These are phyloP conservation scores for Geum urbanum DNA, from an alignment of 306 rosid species.

Conservation along the genomic window DNA sequence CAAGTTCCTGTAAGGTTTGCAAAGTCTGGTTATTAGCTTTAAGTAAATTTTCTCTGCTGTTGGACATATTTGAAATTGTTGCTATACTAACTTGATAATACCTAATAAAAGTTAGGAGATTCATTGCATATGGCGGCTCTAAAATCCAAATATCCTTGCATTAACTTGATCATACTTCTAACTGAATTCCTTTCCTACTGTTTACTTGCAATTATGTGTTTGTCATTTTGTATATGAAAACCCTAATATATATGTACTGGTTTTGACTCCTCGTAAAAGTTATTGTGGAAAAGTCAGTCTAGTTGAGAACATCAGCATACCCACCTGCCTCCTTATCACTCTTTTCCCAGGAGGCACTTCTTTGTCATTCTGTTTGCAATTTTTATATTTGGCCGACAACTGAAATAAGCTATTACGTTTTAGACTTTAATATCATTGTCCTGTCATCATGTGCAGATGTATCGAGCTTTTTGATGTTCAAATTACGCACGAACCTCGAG, in stretches of 20 bases:
- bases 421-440: conserved; percentile 5
- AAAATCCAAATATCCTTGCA: not conserved
- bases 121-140: not conserved
- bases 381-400: not conserved
- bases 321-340: not conserved
- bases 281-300: not conserved
- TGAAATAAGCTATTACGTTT: not conserved
- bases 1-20: not conserved
- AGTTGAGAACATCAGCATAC: not conserved
- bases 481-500: conserved; percentile 22
- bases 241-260: not conserved
- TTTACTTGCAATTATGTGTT: not conserved
- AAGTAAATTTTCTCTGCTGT: not conserved
- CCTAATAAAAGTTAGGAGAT: not conserved
- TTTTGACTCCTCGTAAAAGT: not conserved
- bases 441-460: conserved; percentile 36
- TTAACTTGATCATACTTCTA: not conserved
- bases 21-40: not conserved
- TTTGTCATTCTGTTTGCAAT: not conserved
- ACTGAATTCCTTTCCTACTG: not conserved
- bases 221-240: too few species aligned
- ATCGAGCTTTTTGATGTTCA: conserved; percentile 41
- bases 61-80: not conserved
- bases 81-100: not conserved
- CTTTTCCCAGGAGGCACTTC: not conserved